Conservation (phyloP, 257 asterid genomes). For the Scutellaria baicalensis region DNA sequence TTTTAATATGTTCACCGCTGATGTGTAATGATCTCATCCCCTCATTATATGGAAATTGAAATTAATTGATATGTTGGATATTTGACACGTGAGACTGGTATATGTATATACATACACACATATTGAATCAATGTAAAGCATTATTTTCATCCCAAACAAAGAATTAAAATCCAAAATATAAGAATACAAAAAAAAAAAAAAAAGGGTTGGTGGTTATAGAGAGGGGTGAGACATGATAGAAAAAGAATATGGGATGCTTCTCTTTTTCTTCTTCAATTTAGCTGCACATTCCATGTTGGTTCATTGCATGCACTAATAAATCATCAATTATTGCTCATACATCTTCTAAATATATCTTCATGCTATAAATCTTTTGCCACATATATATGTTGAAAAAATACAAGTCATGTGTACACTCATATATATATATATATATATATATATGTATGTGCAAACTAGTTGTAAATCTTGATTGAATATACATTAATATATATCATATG, state of each 20-base stretch:
- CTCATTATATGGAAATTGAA: no score
- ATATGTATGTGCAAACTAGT: neutral
- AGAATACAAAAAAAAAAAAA: neutral
- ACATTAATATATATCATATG: neutral
- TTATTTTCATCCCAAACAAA: neutral
- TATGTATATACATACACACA: no score
- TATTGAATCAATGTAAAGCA: no score
- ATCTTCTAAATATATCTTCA: conserved; percentile 4
- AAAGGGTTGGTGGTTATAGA: neutral
- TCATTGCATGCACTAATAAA: neutral
- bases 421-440: no score
- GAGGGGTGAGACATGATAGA: neutral
- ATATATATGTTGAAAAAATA: no score
- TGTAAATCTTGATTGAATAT: no score
- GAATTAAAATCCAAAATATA: conserved; percentile 8
- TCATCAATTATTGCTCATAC: conserved; percentile 16
- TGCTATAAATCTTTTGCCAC: neutral
- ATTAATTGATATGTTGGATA: no score
- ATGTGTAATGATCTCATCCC: no score
- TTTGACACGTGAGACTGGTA: no score
- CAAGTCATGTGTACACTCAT: no score
- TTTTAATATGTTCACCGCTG: no score
- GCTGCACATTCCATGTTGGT: conserved; percentile 29
- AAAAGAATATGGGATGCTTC: neutral
- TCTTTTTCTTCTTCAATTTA: neutral